Percentiles rank a stretch among this genome's conserved stretches.
These are phyloP conservation scores for Cryphonectria japonica DNA, from an alignment of 2,329 filamentous ascomycete species.

Conservation along the genomic window DNA sequence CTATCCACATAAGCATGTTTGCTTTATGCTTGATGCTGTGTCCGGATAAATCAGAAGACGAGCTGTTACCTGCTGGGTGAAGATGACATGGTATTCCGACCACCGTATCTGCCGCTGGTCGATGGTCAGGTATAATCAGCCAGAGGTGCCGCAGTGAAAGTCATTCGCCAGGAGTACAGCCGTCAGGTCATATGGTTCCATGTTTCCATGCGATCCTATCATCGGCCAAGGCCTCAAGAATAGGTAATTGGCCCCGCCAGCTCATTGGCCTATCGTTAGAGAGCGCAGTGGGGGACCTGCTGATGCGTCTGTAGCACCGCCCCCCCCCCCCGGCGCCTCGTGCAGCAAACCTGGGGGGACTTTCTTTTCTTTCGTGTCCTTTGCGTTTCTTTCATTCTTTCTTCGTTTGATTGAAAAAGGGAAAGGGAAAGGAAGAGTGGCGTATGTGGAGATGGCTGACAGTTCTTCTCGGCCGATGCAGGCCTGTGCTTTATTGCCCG, in stretches of 20 bases:
- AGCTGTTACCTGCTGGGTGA: slow-evolving; percentile 34
- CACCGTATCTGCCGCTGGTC: neutral
- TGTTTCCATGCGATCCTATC: neutral
- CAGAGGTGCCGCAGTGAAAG: neutral
- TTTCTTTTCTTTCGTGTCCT: neutral
- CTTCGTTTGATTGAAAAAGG: neutral
- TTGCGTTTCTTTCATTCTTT: neutral
- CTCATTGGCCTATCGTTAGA: neutral
- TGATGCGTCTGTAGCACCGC: neutral
- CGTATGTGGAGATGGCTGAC: slow-evolving; percentile 10
- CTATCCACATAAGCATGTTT: slow-evolving; percentile 10
- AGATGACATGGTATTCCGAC: slow-evolving; percentile 9
- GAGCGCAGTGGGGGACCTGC: neutral
- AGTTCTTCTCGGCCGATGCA: slow-evolving; percentile 31
- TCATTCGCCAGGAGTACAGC: neutral
- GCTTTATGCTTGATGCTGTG: slow-evolving; percentile 12
- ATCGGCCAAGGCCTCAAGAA: neutral
- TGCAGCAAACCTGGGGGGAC: neutral
- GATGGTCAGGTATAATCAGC: neutral
- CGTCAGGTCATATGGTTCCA: neutral
- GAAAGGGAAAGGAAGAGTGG: neutral
- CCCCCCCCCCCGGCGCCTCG: neutral
- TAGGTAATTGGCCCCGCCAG: neutral
- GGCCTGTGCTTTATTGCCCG: slow-evolving; percentile 35
- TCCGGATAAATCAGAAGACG: slow-evolving; percentile 31